These are phyloP conservation scores for Trichaptum fuscoviolaceum DNA, from an alignment of 768 basidiomycete species.

Conservation along the genomic window DNA sequence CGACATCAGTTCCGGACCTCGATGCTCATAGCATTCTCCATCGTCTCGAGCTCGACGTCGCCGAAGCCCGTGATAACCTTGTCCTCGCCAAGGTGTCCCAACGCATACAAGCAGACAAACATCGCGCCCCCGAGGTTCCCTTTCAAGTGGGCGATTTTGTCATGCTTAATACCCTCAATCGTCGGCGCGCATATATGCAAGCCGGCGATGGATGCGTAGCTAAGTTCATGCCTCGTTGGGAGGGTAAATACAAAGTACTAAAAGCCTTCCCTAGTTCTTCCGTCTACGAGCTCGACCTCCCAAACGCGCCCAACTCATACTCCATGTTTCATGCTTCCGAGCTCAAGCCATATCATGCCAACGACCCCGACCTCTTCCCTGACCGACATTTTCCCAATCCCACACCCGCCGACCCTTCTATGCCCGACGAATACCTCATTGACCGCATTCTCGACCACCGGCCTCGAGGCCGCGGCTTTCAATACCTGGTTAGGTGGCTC, in stretches of 20 bases:
- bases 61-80: too few species aligned
- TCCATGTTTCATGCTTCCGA: slow-evolving; percentile 14
- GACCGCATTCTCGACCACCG: slow-evolving; percentile 26
- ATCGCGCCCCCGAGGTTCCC: slow-evolving; percentile 14
- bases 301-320: slow-evolving; percentile 7
- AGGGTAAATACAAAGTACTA: slow-evolving; percentile 14
- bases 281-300: slow-evolving; percentile 16
- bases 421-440: slow-evolving; percentile 21
- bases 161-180: slow-evolving; percentile 27
- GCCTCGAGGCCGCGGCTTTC: slow-evolving; percentile 20
- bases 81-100: slow-evolving; percentile 16
- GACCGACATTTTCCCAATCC: background rate
- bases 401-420: slow-evolving; percentile 19
- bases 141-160: slow-evolving; percentile 30
- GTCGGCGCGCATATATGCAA: slow-evolving; percentile 3
- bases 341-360: slow-evolving; percentile 4
- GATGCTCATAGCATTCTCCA: slow-evolving; percentile 1
- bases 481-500: slow-evolving; percentile 28
- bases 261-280: slow-evolving; percentile 2
- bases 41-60: slow-evolving; percentile 16
- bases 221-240: slow-evolving; percentile 15
- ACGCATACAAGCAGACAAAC: slow-evolving; percentile 22
- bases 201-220: slow-evolving; percentile 8
- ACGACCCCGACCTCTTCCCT: slow-evolving; percentile 15
- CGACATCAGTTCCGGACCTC: slow-evolving; percentile 8